A percentile compares a stretch with the other conserved stretches of the same genome.
These are phyloP conservation scores for Sapria himalayana DNA, from an alignment of 345 rosid genomes.

Conservation along the genomic window DNA sequence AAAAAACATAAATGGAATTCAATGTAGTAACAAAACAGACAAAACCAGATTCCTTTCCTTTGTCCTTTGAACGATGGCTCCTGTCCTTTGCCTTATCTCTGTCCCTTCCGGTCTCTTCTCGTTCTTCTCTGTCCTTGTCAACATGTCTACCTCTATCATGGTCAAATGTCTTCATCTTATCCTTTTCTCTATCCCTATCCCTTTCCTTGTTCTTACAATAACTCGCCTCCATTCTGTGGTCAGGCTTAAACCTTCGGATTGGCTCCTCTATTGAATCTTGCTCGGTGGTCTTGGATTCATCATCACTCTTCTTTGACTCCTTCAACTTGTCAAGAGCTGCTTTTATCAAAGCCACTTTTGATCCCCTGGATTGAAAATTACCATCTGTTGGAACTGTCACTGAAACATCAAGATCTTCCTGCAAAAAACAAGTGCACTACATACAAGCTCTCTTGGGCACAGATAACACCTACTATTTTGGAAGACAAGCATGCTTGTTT, in stretches of 20 bases:
- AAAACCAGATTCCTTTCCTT: constrained; percentile 47
- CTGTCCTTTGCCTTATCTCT: constrained; percentile 32
- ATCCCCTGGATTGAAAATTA: constrained; percentile 25
- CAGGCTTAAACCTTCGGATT: constrained; percentile 24
- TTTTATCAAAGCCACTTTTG: constrained; percentile 23
- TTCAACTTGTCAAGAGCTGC: constrained; percentile 26
- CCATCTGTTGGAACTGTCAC: constrained; percentile 17
- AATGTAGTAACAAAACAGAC: not conserved
- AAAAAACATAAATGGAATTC: no score
- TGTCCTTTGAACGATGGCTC: constrained; percentile 46
- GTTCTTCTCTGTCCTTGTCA: constrained; percentile 28
- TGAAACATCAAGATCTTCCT: constrained; percentile 29
- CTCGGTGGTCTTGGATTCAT: constrained; percentile 25
- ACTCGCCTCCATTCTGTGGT: constrained; percentile 25
- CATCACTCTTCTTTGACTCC: constrained; percentile 45
- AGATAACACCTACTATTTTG: not conserved
- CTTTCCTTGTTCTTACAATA: constrained; percentile 48
- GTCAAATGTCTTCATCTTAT: no score
- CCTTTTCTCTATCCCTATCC: constrained; percentile 26
- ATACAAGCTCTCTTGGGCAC: no score
- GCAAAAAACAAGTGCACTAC: no score
- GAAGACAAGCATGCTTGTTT: no score
- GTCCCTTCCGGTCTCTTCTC: constrained; percentile 14
- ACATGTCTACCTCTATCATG: constrained; percentile 18
- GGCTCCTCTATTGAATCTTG: constrained; percentile 33